Conservation (phyloP, 2,329 filamentous ascomycete genomes). For the Fusarium concolor region DNA sequence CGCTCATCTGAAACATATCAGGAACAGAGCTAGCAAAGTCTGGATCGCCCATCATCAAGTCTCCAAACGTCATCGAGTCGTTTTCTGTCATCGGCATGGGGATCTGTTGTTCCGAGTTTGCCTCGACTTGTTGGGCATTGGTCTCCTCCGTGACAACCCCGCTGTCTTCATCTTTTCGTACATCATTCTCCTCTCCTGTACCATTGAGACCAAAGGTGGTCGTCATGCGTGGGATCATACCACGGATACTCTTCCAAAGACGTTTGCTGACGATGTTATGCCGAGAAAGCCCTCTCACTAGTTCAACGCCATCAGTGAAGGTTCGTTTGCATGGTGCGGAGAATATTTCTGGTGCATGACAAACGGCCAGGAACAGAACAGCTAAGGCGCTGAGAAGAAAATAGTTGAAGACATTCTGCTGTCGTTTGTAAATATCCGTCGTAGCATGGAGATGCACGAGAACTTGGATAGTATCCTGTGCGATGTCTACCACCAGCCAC, state of each 20-base stretch:
- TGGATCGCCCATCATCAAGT: constrained; percentile 28
- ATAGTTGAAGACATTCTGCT: constrained; percentile 48
- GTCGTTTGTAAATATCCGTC: constrained; percentile 46
- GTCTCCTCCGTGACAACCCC: rapidly evolving
- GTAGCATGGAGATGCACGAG: constrained; percentile 46
- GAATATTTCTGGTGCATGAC: constrained; percentile 58
- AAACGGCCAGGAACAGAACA: constrained; percentile 53
- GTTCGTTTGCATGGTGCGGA: constrained; percentile 51
- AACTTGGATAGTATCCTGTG: constrained; percentile 46
- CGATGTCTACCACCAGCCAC: constrained; percentile 53
- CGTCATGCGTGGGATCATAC: constrained; percentile 49
- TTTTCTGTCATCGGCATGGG: neutral
- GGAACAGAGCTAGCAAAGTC: constrained; percentile 41
- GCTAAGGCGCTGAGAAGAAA: constrained; percentile 48
- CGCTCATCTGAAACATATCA: constrained; percentile 50
- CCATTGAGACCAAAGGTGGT: constrained; percentile 41
- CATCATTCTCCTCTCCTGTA: constrained; percentile 7
- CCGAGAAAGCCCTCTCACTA: constrained; percentile 50
- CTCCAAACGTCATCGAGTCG: constrained; percentile 12
- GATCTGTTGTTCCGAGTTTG: neutral
- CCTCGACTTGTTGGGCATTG: neutral
- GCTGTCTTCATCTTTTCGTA: neutral
- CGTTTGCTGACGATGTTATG: constrained; percentile 50
- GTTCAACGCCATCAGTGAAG: constrained; percentile 49
- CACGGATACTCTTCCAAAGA: constrained; percentile 53